phyloP scores from a whole-genome alignment of 176 grass and related monocot genomes.

The Phoenix dactylifera region DNA sequence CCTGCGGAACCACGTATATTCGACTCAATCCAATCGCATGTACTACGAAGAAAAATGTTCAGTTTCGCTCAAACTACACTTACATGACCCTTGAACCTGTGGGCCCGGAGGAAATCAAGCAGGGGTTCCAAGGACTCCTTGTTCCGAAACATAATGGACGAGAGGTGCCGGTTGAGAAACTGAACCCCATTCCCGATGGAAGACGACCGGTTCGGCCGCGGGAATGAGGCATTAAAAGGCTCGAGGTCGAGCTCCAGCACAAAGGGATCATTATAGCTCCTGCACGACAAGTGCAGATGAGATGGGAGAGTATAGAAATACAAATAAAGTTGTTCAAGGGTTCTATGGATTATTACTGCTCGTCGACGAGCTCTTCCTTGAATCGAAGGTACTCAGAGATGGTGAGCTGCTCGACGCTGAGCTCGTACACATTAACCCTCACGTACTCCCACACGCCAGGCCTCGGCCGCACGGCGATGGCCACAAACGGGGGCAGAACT shows the following conservation, averaged over 20 bases:
- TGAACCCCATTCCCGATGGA: constrained; percentile 97
- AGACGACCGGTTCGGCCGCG: constrained; percentile 60
- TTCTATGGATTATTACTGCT: constrained; percentile 34
- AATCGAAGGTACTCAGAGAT: constrained; percentile 74
- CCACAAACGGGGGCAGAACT: constrained; percentile 89
- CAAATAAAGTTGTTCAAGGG: neutral
- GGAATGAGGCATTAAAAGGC: constrained; percentile 83
- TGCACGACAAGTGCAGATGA: neutral
- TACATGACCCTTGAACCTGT: constrained; percentile 76
- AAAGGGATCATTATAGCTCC: constrained; percentile 38
- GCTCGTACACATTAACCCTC: constrained; percentile 84
- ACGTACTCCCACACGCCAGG: constrained; percentile 94
- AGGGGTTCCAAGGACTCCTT: constrained; percentile 86
- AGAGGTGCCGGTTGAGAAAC: constrained; percentile 87
- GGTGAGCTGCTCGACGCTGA: constrained; percentile 80
- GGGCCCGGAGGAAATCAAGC: constrained; percentile 83
- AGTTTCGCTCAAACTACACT: constrained; percentile 4
- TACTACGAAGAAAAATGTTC: too few relatives aligned
- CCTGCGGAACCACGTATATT: constrained; percentile 23
- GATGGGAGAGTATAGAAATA: too few relatives aligned
- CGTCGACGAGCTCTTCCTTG: constrained; percentile 87
- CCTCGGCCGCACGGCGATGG: constrained; percentile 87
- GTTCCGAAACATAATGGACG: constrained; percentile 91
- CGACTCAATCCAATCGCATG: too few relatives aligned
- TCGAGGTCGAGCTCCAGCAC: constrained; percentile 85